Evolutionary conservation across 768 basidiomycete species (phyloP), one percentile per base, ranked within the genome.

Genomic region (Mycena albidolilacea): DNA sequence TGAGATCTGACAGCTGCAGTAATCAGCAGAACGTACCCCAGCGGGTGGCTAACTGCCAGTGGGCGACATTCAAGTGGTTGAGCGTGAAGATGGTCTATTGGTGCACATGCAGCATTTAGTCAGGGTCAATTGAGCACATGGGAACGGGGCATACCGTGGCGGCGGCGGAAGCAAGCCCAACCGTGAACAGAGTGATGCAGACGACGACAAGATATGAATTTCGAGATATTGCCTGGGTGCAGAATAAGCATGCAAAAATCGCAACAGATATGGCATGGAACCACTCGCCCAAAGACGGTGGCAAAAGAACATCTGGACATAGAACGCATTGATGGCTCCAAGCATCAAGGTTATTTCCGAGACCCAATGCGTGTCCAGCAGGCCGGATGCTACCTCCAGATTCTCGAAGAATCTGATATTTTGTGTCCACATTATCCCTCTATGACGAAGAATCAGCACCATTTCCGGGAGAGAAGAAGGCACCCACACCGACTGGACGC

Each of bases 351-450:
- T 62, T 5, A 17, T 30, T 10, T 41, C 1, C 4, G 7, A 5
- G 38, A 60, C 2, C 60, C 41, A 62, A 17, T n/a, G 17, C 19
- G 15, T 59, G 17, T 3, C 19, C 55, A 17, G n/a, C 19, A 61
- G 1, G 2, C 7, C 23, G n/a, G 39, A 12, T 30, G 43, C 60
- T 7, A n/a, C 17, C 5, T 46, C 60, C 14, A 30, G 10, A 44
- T 35, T 15, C 15, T 2, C 11, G 21, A 46, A 62, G 6, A 46
- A 9, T 1, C 0, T 41, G n/a, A 59, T 10, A n/a, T 39, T 59
- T 59, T 59, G 58, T 59, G n/a, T 21, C 58, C 58, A 59, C 23
- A 62, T 14, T 43, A 62, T 62, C 21, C 12, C 60, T 44, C 60
- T 62, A 23, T 1, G 14, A 30, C 30, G 30, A 30, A 21, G 30